phyloP scores from a whole-genome alignment of 495 filamentous ascomycete species.

The Hypoxylon fragiforme region DNA sequence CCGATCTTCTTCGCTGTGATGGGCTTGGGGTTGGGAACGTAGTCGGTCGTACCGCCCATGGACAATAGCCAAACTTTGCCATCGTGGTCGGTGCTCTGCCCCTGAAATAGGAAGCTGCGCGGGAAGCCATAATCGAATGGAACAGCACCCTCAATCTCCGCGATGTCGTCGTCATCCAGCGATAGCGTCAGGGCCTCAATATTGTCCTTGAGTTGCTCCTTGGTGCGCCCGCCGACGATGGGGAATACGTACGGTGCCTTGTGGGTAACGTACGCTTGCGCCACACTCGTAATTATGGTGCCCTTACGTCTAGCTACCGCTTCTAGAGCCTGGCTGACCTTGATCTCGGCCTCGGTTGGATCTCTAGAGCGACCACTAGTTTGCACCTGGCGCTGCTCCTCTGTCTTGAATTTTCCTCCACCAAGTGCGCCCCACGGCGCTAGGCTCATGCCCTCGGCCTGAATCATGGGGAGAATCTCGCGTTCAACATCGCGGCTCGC shows the following conservation, averaged over 20 bases:
- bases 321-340: conserved; percentile 61
- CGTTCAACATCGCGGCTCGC: conserved; percentile 67
- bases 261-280: conserved; percentile 72
- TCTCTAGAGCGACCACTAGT: conserved; percentile 29
- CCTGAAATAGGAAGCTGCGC: conserved; percentile 52
- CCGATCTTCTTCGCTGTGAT: conserved; percentile 36
- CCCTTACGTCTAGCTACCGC: conserved; percentile 58
- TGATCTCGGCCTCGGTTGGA: conserved; percentile 44
- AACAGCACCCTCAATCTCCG: conserved; percentile 63
- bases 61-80: conserved; percentile 47
- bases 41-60: conserved; percentile 53
- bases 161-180: conserved; percentile 63
- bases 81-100: conserved; percentile 42
- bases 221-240: conserved; percentile 65
- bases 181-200: conserved; percentile 64
- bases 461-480: conserved; percentile 69
- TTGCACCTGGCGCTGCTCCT: conserved; percentile 43
- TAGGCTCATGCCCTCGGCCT: conserved; percentile 70
- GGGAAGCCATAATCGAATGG: conserved; percentile 69
- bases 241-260: conserved; percentile 79
- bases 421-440: conserved; percentile 67
- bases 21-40: conserved; percentile 40
- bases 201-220: conserved; percentile 65
- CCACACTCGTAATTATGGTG: conserved; percentile 59
- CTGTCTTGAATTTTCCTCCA: conserved; percentile 64